Evolutionary conservation across 148 eudicot species (phyloP), one percentile per base, ranked within the genome.

Genomic region (Cornus kousa): DNA sequence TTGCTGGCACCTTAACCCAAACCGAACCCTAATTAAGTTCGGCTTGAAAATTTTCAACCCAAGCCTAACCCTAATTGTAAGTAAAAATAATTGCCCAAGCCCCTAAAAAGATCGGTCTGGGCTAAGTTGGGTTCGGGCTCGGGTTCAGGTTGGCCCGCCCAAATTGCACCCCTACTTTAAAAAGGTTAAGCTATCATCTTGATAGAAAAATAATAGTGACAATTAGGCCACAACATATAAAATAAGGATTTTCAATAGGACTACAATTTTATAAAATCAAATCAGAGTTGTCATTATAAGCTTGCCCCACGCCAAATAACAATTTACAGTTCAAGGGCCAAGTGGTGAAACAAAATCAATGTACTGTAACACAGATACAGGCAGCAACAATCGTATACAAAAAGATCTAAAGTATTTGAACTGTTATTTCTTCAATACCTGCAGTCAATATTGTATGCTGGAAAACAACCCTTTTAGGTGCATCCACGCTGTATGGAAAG

Each of bases 401-500:
- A 74, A 59, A 53, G 46, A 31, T 37, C 55, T 23, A 28, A 35
- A 68, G n/a, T 57, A 71, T 50, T 68, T 13, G 70, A 83, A 53
- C 40, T 75, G 24, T 71, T 73, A 32, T 46, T 85, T 72, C 67
- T 74, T 70, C 59, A 35, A 77, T 93, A 96, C 99, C 99, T 94
- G 84, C 50, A 75, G 90, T 93, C 79, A 82, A 32, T 77, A 96
- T 74, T 64, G 95, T 83, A 82, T 94, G 98, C 89, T 96, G 99
- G 83, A 96, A 70, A 46, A 90, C 80, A 68, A 96, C 88, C 79
- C 99, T 88, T 84, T 96, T 96, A 65, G 98, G 99, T 37, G 99
- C 99, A 37, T 96, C 97, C 28, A 75, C 78, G 83, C 91, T 90
- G 80, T 96, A 96, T 20, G 99, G 99, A 73, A 96, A 96, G 88